Conservation (phyloP, 371 early-diverging fungal genomes). For the Rhizopus sp. region DNA sequence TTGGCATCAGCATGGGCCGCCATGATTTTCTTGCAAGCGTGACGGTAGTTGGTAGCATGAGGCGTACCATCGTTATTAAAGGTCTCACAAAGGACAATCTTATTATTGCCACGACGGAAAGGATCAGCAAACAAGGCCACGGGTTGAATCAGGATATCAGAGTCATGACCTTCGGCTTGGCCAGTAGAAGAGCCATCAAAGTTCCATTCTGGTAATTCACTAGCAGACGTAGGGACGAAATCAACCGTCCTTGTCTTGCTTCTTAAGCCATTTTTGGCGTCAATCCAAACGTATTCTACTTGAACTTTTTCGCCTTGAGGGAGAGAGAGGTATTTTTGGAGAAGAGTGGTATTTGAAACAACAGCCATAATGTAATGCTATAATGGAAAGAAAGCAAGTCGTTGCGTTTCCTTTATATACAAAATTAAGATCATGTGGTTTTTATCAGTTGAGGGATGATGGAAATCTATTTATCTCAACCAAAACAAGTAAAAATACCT, state of each 20-base stretch:
- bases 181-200: conserved; percentile 67
- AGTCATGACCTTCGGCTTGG: conserved; percentile 64
- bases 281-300: conserved; percentile 67
- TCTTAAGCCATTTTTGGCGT: conserved; percentile 50
- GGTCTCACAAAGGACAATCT: conserved; percentile 60
- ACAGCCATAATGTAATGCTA: conserved; percentile 26
- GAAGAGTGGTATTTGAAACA: conserved; percentile 45
- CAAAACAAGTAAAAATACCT: not conserved
- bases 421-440: no score
- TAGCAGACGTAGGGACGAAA: conserved; percentile 35
- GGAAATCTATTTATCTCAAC: no score
- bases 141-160: conserved; percentile 61
- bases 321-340: conserved; percentile 56
- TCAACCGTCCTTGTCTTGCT: conserved; percentile 54
- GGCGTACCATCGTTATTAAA: conserved; percentile 60
- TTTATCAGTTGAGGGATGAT: no score
- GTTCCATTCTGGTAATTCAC: conserved; percentile 63
- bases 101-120: conserved; percentile 65
- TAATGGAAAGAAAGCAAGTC: no score
- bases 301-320: conserved; percentile 56
- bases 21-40: conserved; percentile 48
- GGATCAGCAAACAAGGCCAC: conserved; percentile 61
- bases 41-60: conserved; percentile 58
- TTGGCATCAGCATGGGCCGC: conserved; percentile 39
- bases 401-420: no score